Percentiles rank a stretch among this genome's conserved stretches.
Conservation (phyloP, 176 grass and related monocot genomes). For the Rhipidocladum racemiflorum region DNA sequence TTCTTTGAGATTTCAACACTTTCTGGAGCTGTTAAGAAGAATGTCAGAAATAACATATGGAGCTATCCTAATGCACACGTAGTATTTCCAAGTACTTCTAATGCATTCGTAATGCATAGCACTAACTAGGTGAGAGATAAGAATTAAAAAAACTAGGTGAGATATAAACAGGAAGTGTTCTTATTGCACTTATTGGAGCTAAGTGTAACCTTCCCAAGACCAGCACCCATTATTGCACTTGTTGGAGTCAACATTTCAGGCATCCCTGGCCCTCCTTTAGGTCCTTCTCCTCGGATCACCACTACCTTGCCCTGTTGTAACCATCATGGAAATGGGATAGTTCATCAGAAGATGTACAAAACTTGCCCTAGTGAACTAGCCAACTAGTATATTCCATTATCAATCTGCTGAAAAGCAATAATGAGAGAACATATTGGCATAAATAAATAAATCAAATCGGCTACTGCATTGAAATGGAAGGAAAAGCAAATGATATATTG, state of each 20-base stretch:
- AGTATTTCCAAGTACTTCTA: not conserved
- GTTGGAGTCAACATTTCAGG: conserved; percentile 99
- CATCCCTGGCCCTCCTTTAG: conserved; percentile 97
- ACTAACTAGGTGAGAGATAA: not conserved
- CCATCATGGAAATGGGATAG: conserved; percentile 7
- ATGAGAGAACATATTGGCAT: not conserved
- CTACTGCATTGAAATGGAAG: not conserved
- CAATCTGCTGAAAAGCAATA: not conserved
- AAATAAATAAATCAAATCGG: not conserved
- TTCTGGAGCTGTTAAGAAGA: not conserved
- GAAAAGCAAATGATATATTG: not conserved
- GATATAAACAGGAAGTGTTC: not conserved
- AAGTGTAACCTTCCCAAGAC: conserved; percentile 83
- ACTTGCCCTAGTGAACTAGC: not conserved
- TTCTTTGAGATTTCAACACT: not conserved
- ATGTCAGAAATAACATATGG: conserved; percentile 4
- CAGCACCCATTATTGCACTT: conserved; percentile 97
- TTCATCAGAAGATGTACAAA: conserved; percentile 24
- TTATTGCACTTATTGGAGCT: not conserved
- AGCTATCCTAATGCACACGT: not conserved
- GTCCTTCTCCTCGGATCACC: conserved; percentile 90
- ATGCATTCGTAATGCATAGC: not conserved
- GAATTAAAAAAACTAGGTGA: too few species aligned
- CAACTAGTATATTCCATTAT: not conserved
- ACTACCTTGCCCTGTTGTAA: conserved; percentile 67